phyloP scores from a whole-genome alignment of 2,329 filamentous ascomycete genomes.

The Neopestalotiopsis sp. region DNA sequence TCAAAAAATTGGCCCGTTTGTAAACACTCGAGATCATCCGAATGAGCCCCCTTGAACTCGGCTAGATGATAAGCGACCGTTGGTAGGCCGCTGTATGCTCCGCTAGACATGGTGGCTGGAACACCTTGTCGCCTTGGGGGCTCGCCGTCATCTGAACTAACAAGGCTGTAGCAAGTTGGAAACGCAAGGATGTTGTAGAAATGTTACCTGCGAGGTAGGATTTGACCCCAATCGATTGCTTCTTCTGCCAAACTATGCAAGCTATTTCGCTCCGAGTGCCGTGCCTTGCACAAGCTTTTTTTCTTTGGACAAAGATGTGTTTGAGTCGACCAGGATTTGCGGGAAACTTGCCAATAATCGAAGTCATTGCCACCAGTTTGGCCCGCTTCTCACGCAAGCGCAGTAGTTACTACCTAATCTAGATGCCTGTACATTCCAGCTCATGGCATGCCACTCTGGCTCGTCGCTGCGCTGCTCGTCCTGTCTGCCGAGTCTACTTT shows the following conservation, averaged over 20 bases:
- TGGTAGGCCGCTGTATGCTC: background rate
- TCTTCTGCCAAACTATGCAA: background rate
- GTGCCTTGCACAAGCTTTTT: constrained; percentile 1
- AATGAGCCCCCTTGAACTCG: background rate
- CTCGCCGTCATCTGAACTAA: no score
- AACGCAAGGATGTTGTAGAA: background rate
- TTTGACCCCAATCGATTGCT: background rate
- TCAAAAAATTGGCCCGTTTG: background rate
- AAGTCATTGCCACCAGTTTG: background rate
- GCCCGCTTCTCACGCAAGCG: background rate
- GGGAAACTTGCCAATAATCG: background rate
- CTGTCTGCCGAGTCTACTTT: no score
- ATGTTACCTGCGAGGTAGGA: background rate
- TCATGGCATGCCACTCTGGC: no score
- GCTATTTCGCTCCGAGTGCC: background rate
- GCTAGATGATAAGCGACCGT: background rate
- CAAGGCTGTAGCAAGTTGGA: background rate
- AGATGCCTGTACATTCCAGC: no score
- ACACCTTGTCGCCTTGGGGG: no score
- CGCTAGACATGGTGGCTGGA: background rate
- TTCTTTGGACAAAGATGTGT: background rate
- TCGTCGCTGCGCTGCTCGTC: no score
- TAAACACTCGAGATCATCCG: background rate
- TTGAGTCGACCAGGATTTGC: background rate
- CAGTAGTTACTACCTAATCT: no score